Evolutionary conservation across 2,329 filamentous ascomycete species (phyloP), one percentile per base, ranked within the genome.

Genomic region (Fusarium piperis): DNA sequence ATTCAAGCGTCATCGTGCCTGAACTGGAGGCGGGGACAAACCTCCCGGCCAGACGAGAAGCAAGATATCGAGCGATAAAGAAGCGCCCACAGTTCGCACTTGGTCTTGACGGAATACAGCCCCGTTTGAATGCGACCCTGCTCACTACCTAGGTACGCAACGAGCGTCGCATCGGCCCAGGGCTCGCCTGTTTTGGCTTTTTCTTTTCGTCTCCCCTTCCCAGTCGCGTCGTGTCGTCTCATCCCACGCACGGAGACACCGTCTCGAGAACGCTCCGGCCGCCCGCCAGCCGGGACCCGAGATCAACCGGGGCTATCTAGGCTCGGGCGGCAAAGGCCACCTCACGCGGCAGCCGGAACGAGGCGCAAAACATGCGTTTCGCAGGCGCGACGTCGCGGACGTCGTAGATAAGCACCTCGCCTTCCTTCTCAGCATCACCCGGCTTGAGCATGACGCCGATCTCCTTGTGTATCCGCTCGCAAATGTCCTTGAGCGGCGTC

Each of bases 341-440:
- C 75, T 93, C 90, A 35, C 85, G 82, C 3, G 96, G 96, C 67
- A 99, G 79, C 69, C 94, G 89, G 82, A 99, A 98, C 74, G 91
- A 97, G 32, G 94, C 95, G 81, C 96, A 98, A 81, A 95, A 98
- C 95, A 98, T 98, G 78, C 92, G 89, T 86, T 99, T 99, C 78
- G 94, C 92, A 6, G 96, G 96, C 65, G 94, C 93, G 62, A 99
- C 96, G 74, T 97, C 91, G 71, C 96, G 88, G 35, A 98, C 94
- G 65, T 93, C 90, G 66, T 90, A 83, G 70, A 94, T 88, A 1
- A 83, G 83, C 38, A 89, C 83, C 74, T 89, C 82, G 7, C 84
- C 83, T 53, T 85, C 82, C 30, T 80, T 79, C 60, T 85, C 83
- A 28, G 82, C 80, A 64, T 89, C 84, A 13, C 84, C 86, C 12